Base-by-base conservation (phyloP, 768 basidiomycete genomes). In the Boletus rubroflammeus region DNA sequence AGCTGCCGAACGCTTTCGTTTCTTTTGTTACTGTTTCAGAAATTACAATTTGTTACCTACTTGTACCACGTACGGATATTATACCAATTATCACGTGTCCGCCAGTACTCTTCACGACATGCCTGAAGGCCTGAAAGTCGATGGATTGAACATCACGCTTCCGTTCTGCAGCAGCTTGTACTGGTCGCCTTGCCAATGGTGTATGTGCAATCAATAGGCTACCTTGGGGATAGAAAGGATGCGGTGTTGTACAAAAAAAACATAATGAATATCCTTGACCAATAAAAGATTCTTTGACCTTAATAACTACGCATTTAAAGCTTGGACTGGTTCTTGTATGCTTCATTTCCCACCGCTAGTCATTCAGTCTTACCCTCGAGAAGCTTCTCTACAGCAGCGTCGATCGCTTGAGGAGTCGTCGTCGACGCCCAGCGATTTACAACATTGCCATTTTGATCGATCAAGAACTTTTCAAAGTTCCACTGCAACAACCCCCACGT, bases 401-500 rank as follows among this genome's bases (percentile, higher is more conserved):
- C 86, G 54, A 93, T 81, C 13, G 78, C 74, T 17, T 79, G 74
- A 25, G 88, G 88, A 3, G 84, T 78, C 2, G 88, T 90, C 14
- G 85, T 88, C 17, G 86, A 86, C 5, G 85, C 84, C 86, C 88
- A 92, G 40, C 81, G 82, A 61, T 85, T 73, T 23, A 88, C 82
- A 14, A 91, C 87, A 2, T 82, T 80, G 31, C 91, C 90, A 41
- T 90, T 75, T 71, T 83, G 83, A 70, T 93, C 80, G 41, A 95
- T 73, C 53, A 95, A 75, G 76, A 94, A 95, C 69, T 91, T 91
- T 71, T 91, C 90, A 70, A 93, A 93, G 72, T 93, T 93, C 92
- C 91, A 93, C 86, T 89, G 53, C 32, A 44, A 17, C 26, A 17
- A 7, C 3, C 21, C 14, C 13, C 23, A 13, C 19, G 32, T 1